These are phyloP conservation scores for Beverwykella pulmonaria DNA, from an alignment of 495 filamentous ascomycete species.

Conservation along the genomic window DNA sequence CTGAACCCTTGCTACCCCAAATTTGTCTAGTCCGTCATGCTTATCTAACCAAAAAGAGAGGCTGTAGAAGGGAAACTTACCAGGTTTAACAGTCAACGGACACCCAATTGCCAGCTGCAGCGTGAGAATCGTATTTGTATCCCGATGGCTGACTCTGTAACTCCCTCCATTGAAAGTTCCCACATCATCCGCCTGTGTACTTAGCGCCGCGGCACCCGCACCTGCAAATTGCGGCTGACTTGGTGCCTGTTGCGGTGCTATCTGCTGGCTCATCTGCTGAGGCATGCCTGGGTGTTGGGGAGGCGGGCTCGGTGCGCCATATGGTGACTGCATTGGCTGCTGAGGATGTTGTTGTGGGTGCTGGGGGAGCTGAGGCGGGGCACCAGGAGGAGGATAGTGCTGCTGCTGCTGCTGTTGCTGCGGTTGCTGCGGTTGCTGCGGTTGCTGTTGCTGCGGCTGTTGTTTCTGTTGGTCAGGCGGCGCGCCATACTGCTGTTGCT, in stretches of 20 bases:
- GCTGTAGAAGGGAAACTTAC: constrained; percentile 46
- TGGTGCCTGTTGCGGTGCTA: neutral
- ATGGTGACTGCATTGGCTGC: constrained; percentile 34
- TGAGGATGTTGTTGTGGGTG: constrained; percentile 44
- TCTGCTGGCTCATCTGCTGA: constrained; percentile 31
- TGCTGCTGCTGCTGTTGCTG: constrained; percentile 47
- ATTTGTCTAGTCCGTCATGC: too few relatives aligned
- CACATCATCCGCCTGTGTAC: constrained; percentile 69
- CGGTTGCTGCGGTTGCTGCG: constrained; percentile 39
- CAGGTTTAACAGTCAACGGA: constrained; percentile 78
- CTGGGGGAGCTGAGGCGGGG: constrained; percentile 14
- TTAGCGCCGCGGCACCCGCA: constrained; percentile 41
- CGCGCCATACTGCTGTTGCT: constrained; percentile 34
- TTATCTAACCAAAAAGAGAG: too few relatives aligned
- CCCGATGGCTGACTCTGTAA: constrained; percentile 89
- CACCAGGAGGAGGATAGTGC: constrained; percentile 36
- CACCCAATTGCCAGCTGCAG: constrained; percentile 88
- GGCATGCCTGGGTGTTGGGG: constrained; percentile 43
- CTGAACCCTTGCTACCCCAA: too few relatives aligned
- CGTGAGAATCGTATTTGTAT: constrained; percentile 86
- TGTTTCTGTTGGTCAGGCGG: constrained; percentile 28
- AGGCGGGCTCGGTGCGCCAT: constrained; percentile 42
- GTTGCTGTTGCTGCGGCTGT: constrained; percentile 46
- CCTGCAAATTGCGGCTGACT: constrained; percentile 56
- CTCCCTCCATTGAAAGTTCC: constrained; percentile 96